phyloP scores from a whole-genome alignment of 2,329 filamentous ascomycete species.

The Botrytis pseudocinerea region DNA sequence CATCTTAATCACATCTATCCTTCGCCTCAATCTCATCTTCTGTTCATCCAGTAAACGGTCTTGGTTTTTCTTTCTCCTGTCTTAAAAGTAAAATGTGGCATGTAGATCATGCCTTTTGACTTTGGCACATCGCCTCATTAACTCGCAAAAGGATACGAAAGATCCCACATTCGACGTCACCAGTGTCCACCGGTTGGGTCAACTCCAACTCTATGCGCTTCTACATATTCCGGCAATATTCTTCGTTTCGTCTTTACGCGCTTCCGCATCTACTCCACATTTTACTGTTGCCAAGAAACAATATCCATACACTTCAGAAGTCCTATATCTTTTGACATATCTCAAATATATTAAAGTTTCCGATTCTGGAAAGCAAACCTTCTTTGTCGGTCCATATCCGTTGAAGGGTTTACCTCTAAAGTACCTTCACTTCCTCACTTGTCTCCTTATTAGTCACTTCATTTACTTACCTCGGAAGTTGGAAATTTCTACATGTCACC shows the following conservation, averaged over 20 bases:
- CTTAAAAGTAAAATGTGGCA: constrained; percentile 14
- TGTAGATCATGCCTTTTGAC: constrained; percentile 20
- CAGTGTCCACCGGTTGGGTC: not conserved
- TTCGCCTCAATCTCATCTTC: not conserved
- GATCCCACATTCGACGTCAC: constrained; percentile 16
- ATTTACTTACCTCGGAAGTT: constrained; percentile 6
- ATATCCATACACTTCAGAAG: not conserved
- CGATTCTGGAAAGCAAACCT: not conserved
- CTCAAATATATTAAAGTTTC: constrained; percentile 20
- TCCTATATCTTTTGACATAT: constrained; percentile 32
- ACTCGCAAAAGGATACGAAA: constrained; percentile 1
- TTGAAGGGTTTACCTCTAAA: not conserved
- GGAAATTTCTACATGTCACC: constrained; percentile 17
- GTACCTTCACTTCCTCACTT: not conserved
- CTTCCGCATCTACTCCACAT: constrained; percentile 13
- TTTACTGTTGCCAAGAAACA: constrained; percentile 14
- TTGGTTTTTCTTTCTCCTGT: not conserved
- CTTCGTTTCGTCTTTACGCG: constrained; percentile 17
- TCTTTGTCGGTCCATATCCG: constrained; percentile 16
- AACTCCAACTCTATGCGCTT: constrained; percentile 10
- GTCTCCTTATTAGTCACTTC: constrained; percentile 5
- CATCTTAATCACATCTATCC: constrained; percentile 6
- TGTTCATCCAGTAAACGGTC: not conserved
- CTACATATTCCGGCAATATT: constrained; percentile 7
- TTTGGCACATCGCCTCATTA: not conserved